Base-by-base conservation (phyloP, 192 early-diverging fungal species). In the Coemansia sp. region DNA sequence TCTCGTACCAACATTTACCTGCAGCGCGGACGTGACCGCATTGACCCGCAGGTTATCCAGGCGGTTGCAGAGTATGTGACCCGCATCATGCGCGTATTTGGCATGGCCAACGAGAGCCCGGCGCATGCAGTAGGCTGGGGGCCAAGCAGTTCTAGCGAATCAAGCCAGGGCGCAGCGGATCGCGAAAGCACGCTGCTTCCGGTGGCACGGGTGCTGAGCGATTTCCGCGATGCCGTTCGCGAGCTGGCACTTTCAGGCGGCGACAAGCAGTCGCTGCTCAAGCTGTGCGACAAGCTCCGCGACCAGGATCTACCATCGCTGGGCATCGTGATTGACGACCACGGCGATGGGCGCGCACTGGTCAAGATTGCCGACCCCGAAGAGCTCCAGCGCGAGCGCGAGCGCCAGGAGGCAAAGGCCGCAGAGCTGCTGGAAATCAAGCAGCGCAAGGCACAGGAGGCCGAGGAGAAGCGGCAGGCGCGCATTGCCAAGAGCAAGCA, bases 271-370 rank as follows among this genome's bases (percentile, higher is more conserved):
- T 83, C 88, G 50, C 70, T 96, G 61, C 73, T 98, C 51, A 62
- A 69, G 14, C 73, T 94, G 11, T 89, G 87, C 53, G 96, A 98
- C 79, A 84, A 82, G 70, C 53, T 98, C 37, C 88, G 96, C 47
- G 94, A 98, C 74, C 80, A 84, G 15, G 89, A 92, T 40, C 81
- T 97, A 35, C 86, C 91, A 13, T 84, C 90, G 39, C 73, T 96
- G n/a, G 92, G 92, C 20, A 88, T 98, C 11, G 81, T 87, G 1
- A 79, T 98, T 53, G 96, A 96, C 62, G 96, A 98, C 75, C 90
- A 91, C 54, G 96, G 94, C 52, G 93, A 92, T 68, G 94, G 94
- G 23, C 87, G 83, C 52, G 94, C 96, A 1, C 79, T 97, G 58
- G 87, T 96, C 68, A 98, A 96, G 72, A 76, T 97, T 55, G 87